Percentiles rank a stretch among this genome's conserved stretches.
Conservation (phyloP, 108 stramenopile genomes). For the Cyclotella kingstonii region DNA sequence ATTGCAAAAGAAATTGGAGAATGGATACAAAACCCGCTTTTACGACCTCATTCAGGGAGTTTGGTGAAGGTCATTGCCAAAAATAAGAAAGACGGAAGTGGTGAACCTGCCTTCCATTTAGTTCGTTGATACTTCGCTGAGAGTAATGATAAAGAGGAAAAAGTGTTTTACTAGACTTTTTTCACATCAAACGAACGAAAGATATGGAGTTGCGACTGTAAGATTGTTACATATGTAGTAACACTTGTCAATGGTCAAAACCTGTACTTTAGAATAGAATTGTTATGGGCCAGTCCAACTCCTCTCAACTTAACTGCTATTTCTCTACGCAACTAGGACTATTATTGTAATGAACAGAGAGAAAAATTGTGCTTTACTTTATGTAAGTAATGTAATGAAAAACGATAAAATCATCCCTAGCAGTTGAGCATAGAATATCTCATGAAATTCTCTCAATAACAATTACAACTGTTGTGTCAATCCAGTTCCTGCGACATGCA, state of each 20-base stretch:
- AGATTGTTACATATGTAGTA: too few species aligned
- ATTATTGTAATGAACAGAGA: too few species aligned
- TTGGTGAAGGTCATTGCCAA: constrained; percentile 76
- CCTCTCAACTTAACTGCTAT: too few species aligned
- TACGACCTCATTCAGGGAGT: constrained; percentile 79
- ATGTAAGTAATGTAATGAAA: too few species aligned
- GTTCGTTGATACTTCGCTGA: constrained; percentile 28
- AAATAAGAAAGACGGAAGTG: constrained; percentile 43
- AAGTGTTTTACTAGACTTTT: not conserved
- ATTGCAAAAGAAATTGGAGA: constrained; percentile 77
- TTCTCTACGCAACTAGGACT: too few species aligned
- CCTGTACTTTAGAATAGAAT: too few species aligned
- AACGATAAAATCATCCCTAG: too few species aligned
- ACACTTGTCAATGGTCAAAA: too few species aligned
- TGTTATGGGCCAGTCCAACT: too few species aligned
- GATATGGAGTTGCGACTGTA: too few species aligned
- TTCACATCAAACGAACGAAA: not conserved
- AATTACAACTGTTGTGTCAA: constrained; percentile 24
- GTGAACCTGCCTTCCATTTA: constrained; percentile 61
- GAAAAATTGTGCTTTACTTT: too few species aligned
- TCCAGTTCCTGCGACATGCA: constrained; percentile 14
- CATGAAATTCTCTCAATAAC: constrained; percentile 1
- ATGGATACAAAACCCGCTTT: constrained; percentile 58
- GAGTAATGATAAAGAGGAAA: not conserved
- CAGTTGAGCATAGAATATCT: too few species aligned